Evolutionary conservation across 1,139 yeast genomes (phyloP), one percentile per base, ranked within the genome.

Genomic region (Geotrichum carabidarum): DNA sequence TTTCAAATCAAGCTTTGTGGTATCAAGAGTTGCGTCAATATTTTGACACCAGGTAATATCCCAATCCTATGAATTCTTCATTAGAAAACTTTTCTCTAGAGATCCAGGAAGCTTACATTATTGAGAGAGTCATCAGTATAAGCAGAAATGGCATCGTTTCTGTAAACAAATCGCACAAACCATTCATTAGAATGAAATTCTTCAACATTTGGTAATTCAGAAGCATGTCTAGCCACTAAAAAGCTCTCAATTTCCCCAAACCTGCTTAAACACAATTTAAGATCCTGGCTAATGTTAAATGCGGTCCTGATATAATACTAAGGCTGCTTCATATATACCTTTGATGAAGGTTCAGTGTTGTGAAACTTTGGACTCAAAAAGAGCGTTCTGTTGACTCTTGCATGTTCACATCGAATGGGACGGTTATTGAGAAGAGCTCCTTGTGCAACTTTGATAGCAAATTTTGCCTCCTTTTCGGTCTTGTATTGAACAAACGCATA

Each of bases 401-500:
- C 98, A 14, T 83, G 84, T 69, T 91, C 97, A 71, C 96, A 88
- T 57, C 97, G 78, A 54, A 91, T 80, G 8, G 80, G 76, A 65
- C 96, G 78, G 11, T 90, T 95, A 66, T 86, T 82, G 53, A 91
- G 71, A 6, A 74, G 67, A 4, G 88, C 76, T 52, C 85, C 83
- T 62, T 87, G 93, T 8, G 89, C 95, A 54, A 77, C 74, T 43
- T 69, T 70, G 53, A 90, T 78, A 0, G 97, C 98, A 4, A 61
- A 67, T 55, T 77, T 76, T 8, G 95, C 91, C 60, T 86, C 94
- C 6, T 72, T 74, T 58, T 86, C 95, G 54, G 74, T 81, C 12
- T 81, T 74, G 67, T 86, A 89, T 70, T 91, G 97, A 44, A 90
- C 96, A 76, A 91, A 91, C 0, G 97, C 96, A 68, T 91, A 91